Conservation (phyloP, 2,329 filamentous ascomycete species). For the Aspergillus aculeatus region DNA sequence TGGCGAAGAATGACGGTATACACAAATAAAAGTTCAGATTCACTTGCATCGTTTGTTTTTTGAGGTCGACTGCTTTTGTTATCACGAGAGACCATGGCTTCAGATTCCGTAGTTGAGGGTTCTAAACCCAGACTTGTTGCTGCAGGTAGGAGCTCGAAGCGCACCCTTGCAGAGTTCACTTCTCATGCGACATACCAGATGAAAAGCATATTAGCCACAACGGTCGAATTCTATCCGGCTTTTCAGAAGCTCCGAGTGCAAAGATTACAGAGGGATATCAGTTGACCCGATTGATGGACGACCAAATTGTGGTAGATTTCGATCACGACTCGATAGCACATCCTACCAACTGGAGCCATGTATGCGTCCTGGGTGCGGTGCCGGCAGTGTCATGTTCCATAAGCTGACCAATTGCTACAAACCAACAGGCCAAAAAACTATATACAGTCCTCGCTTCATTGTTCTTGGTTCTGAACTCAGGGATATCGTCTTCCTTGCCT, state of each 20-base stretch:
- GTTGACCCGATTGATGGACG: not conserved
- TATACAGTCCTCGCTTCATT: conserved; percentile 28
- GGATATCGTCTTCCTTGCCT: conserved; percentile 38
- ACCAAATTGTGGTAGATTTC: conserved; percentile 1
- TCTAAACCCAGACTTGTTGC: not conserved
- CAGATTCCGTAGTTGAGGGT: not conserved
- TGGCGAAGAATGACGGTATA: not conserved
- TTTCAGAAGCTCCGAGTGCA: not conserved
- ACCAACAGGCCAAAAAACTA: conserved; percentile 23
- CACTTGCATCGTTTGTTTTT: not conserved
- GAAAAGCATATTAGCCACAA: not conserved
- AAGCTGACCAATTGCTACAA: not conserved
- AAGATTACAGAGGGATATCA: not conserved
- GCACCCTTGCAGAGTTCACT: not conserved
- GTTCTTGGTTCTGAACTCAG: conserved; percentile 38
- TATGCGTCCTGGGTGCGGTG: not conserved
- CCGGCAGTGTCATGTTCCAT: not conserved
- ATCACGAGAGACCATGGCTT: not conserved
- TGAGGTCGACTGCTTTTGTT: not conserved
- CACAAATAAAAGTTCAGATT: not conserved
- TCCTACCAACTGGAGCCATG: not conserved
- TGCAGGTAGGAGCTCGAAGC: not conserved
- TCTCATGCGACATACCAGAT: not conserved
- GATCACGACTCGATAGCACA: not conserved
- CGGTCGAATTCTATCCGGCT: not conserved